A percentile compares a stretch with the other conserved stretches of the same genome.
Evolutionary conservation across 176 grass and related monocot genomes (phyloP).

Genomic region (Musa acuminata): DNA sequence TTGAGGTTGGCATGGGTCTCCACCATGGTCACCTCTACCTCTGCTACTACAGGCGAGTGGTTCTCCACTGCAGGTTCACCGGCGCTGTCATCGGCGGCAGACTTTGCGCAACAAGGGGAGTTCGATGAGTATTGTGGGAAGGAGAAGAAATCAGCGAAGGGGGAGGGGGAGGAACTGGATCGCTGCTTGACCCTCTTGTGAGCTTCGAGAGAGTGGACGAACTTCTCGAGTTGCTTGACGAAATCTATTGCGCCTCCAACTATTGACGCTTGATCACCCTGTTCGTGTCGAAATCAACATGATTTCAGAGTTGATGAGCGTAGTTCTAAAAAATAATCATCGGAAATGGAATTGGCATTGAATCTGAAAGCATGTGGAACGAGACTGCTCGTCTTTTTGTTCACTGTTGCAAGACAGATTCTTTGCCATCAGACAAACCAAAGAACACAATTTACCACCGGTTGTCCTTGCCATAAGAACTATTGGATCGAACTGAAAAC

Average conservation of each 20-base stretch:
- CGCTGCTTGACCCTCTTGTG: slow-evolving; percentile 1
- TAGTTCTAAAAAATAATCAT: not conserved
- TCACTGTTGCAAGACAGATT: slow-evolving; percentile 4
- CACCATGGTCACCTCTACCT: slow-evolving; percentile 23
- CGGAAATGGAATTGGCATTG: not conserved
- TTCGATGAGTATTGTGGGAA: slow-evolving; percentile 14
- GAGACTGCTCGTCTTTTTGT: slow-evolving; percentile 21
- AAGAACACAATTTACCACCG: not conserved
- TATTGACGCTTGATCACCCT: slow-evolving; percentile 17
- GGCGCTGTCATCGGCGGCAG: not conserved
- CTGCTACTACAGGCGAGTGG: not conserved
- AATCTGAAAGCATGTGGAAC: slow-evolving; percentile 2
- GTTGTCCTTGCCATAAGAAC: not conserved
- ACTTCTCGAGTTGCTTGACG: slow-evolving; percentile 16
- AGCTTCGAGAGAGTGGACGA: slow-evolving; percentile 7
- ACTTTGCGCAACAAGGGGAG: not conserved
- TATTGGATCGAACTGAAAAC: no score
- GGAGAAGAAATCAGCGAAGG: slow-evolving; percentile 15
- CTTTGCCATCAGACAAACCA: slow-evolving; percentile 15
- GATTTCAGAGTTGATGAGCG: not conserved
- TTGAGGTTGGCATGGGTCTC: slow-evolving; percentile 17
- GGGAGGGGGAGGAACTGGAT: not conserved
- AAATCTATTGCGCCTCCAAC: slow-evolving; percentile 18
- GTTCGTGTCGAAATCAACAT: not conserved
- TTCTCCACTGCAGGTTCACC: not conserved